Evolutionary conservation across 495 filamentous ascomycete genomes (phyloP), one percentile per base, ranked within the genome.

Genomic region (Diplogelasinospora grovesii): DNA sequence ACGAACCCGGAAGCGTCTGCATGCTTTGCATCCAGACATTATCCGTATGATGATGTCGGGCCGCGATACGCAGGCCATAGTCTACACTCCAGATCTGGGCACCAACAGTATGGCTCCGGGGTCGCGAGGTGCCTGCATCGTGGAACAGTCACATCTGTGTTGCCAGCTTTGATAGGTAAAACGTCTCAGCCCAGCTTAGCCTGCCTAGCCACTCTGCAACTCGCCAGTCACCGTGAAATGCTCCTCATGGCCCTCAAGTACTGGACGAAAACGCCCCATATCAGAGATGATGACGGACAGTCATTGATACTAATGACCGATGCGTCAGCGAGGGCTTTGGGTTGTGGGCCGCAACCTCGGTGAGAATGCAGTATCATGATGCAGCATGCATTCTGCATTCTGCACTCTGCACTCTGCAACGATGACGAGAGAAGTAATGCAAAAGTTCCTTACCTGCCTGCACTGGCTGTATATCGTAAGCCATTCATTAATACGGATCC

Each of bases 61-160:
- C 37, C 45, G 43, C 43, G 46, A 53, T 56, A 42, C 47, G 49
- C 49, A 45, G 34, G 11, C 43, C 15, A 33, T 34, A 41, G 36
- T 22, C 41, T 45, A 43, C 44, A n/a, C n/a, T n/a, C n/a, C 18
- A 41, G 51, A 54, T 52, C 41, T 43, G 35, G 41, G 41, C 46
- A 42, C 28, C 42, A 48, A 38, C 46, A 43, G 33, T 30, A n/a
- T 43, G 46, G 39, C 47, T 43, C 48, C 48, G 46, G 45, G 33
- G 37, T 27, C 45, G 37, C 39, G 51, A 45, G 31, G 48, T 46
- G 39, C 52, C 41, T 54, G 51, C 54, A 45, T 45, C 32, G 51
- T 46, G 39, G 47, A 49, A 54, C 48, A 31, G 35, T 32, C 8
- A 16, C 36, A 32, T 44, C 18, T 46, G 41, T 43, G 47, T 51